Evolutionary conservation across 2,329 filamentous ascomycete species (phyloP), one percentile per base, ranked within the genome.

Genomic region (Ophiostoma quercus): DNA sequence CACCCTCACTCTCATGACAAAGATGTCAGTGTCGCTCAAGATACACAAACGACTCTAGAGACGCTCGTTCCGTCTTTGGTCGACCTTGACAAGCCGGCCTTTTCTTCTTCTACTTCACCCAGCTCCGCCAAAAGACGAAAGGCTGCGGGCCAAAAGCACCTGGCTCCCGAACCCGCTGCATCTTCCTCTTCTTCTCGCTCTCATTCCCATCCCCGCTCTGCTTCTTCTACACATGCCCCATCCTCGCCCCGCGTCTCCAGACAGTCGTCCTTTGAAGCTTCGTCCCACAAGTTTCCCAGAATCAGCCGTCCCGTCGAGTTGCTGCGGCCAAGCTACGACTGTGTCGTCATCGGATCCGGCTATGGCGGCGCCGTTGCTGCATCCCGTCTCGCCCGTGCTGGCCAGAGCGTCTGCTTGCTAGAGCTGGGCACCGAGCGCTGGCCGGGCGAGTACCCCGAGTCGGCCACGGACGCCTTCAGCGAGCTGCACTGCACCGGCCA

Each of bases 331-430:
- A 79, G 79, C 7, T 91, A 91, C 73, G 88, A 91, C 77, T 85
- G 85, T 54, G 83, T 91, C 12, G 86, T 91, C 39, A 85, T 91
- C 70, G 88, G 89, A 1, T 90, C 87, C 11, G 89, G 89, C 0
- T 91, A 91, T 76, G 89, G 89, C 32, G 88, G 87, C 54, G 85
- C 84, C 32, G 85, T 91, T 25, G 88, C 88, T 2, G 88, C 88
- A 0, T 86, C 86, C 29, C 82, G 88, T 12, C 87, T 90, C 83
- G 84, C 88, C 2, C 82, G 88, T 69, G 84, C 84, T 1, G 84
- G 82, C 2, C 82, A 88, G 75, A 83, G 80, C 1, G 88, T 91
- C 1, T 90, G 87, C 71, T 77, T 91, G 22, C 80, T 91, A 0
- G 89, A 91, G 76, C 80, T 86, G 22, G 89, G 88, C 1, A 80